These are phyloP conservation scores for Pelargonium myrrhifolium DNA, from an alignment of 441 rosid species.

Conservation along the genomic window DNA sequence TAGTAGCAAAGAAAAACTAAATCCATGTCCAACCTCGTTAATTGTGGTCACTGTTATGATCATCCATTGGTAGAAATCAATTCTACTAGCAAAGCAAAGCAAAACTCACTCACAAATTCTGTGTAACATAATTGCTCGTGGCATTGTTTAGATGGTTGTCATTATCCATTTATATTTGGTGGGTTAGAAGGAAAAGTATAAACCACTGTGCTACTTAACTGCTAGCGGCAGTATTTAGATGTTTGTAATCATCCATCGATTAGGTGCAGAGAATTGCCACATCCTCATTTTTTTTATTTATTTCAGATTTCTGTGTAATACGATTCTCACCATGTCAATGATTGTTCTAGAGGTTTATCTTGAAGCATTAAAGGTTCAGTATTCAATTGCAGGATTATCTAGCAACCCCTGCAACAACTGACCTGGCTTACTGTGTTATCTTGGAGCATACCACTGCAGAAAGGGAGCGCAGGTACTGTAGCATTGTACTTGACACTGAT, in stretches of 20 bases:
- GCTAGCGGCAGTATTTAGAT: too few species aligned
- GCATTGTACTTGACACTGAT: too few species aligned
- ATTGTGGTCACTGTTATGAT: conserved; percentile 1
- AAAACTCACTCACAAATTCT: neutral
- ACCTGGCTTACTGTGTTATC: conserved; percentile 73
- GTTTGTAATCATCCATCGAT: too few species aligned
- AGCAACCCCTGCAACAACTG: conserved; percentile 68
- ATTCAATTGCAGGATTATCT: conserved; percentile 72
- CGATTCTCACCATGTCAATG: neutral
- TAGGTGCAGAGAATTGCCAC: too few species aligned
- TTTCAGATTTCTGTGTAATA: neutral
- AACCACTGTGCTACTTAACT: too few species aligned
- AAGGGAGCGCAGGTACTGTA: conserved; percentile 84
- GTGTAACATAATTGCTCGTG: neutral
- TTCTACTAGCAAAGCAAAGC: neutral
- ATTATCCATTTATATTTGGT: neutral
- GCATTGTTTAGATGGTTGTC: neutral
- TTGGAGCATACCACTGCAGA: conserved; percentile 92
- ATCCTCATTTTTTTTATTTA: too few species aligned
- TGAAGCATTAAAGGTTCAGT: conserved; percentile 20
- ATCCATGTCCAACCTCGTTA: neutral
- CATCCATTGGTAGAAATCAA: conserved; percentile 2
- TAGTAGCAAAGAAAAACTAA: neutral
- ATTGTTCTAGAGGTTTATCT: conserved; percentile 5
- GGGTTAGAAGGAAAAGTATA: too few species aligned